Base-by-base conservation (phyloP, 2,329 filamentous ascomycete species). In the Pyricularia grisea region DNA sequence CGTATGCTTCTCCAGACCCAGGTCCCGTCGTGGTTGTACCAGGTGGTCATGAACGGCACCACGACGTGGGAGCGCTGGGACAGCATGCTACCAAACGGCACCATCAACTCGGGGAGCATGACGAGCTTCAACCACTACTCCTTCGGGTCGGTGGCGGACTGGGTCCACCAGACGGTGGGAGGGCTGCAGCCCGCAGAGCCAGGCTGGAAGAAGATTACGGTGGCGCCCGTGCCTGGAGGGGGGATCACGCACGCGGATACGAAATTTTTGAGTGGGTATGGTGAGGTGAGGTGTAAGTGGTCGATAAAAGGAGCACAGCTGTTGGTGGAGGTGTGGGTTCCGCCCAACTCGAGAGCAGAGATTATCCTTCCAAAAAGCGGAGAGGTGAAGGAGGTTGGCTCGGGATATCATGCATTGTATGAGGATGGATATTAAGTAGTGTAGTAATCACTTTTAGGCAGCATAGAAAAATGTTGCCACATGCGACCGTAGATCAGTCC, bases 51-150 rank as follows among this genome's bases (percentile, higher is more conserved):
- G 77, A 77, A 76, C 11, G 78, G 76, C 2, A 81, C 79, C 1
- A 81, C 78, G 0, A 74, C 77, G 12, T 81, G 79, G 79, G 80
- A 81, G 73, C 76, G 80, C 7, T 81, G 79, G 79, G 78, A 81
- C 69, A 76, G 74, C 58, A 74, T 81, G 73, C 71, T 79, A 28
- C 76, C 77, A 0, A 75, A 80, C 69, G 78, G 78, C 0, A 72
- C 64, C 9, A 74, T 81, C 68, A 81, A 81, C 69, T 75, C 78
- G 1, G 77, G 78, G 12, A 70, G 74, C 30, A 81, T 81, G 80
- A 81, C 79, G 1, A 78, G 76, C 68, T 77, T 79, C 71, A 80
- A 82, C 71, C 79, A 82, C 71, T 81, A 81, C 69, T 78, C 80
- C 1, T 76, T 79, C 12, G 79, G 79, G 14, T 76, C 76, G 33